A percentile compares a stretch with the other conserved stretches of the same genome.
These are phyloP conservation scores for Suillus paluster DNA, from an alignment of 768 basidiomycete genomes.

Conservation along the genomic window DNA sequence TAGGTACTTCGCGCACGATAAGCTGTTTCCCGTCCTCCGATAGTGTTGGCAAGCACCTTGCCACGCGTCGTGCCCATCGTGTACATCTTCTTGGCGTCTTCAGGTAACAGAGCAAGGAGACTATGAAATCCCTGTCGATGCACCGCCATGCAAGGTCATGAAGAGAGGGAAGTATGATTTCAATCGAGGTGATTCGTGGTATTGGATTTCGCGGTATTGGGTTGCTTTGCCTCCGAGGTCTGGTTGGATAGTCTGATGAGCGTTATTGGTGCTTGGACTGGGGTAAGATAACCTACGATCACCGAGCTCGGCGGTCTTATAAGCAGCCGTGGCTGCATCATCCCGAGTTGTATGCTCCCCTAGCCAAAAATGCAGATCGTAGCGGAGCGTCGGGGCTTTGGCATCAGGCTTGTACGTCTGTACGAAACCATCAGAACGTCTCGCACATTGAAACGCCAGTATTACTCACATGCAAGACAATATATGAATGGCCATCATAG, in stretches of 20 bases:
- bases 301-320: conserved; percentile 70
- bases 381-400: conserved; percentile 44
- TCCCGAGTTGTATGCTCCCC: conserved; percentile 62
- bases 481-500: conserved; percentile 70
- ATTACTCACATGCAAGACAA: conserved; percentile 57
- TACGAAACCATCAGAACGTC: not conserved
- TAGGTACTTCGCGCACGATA: conserved; percentile 54
- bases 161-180: conserved; percentile 55
- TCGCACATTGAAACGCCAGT: not conserved
- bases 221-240: conserved; percentile 55
- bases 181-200: conserved; percentile 56
- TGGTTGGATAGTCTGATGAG: not conserved
- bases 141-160: conserved; percentile 49
- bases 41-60: conserved; percentile 14
- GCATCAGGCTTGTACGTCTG: conserved; percentile 65
- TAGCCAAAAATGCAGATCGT: conserved; percentile 70
- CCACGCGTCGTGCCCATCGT: conserved; percentile 43
- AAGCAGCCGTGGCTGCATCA: conserved; percentile 64
- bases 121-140: conserved; percentile 58
- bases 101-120: conserved; percentile 46
- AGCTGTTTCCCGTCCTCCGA: conserved; percentile 23
- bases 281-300: conserved; percentile 48
- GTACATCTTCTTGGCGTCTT: conserved; percentile 54
- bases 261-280: not conserved
- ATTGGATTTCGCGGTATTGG: conserved; percentile 66